Conservation (phyloP, 140 eudicot genomes). For the Cichorium intybus region DNA sequence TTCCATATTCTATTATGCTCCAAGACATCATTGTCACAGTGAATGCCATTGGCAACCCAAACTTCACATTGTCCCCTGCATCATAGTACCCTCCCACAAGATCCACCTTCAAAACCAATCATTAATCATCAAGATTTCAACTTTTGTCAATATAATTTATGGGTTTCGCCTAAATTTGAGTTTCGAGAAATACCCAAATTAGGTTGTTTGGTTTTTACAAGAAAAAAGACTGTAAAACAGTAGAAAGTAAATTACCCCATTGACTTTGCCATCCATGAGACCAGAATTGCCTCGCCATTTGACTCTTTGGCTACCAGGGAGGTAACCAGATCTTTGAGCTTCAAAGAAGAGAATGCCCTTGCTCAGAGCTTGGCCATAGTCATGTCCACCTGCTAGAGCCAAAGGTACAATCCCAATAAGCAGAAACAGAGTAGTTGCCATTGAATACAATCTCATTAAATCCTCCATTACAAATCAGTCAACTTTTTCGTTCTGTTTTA, state of each 20-base stretch:
- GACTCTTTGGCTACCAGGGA: slow-evolving; percentile 70
- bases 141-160: slow-evolving; percentile 11
- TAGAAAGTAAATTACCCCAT: slow-evolving; percentile 45
- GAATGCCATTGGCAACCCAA: slow-evolving; percentile 97
- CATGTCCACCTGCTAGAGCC: slow-evolving; percentile 62
- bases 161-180: background rate
- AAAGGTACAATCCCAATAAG: slow-evolving; percentile 44
- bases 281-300: slow-evolving; percentile 86
- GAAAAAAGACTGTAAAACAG: background rate
- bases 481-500: background rate
- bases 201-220: background rate
- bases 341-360: slow-evolving; percentile 76
- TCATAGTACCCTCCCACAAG: slow-evolving; percentile 99
- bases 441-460: slow-evolving; percentile 34
- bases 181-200: slow-evolving; percentile 24
- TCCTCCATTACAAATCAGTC: slow-evolving; percentile 36
- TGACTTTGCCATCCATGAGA: slow-evolving; percentile 66
- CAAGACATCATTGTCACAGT: slow-evolving; percentile 97
- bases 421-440: slow-evolving; percentile 45
- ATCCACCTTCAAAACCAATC: slow-evolving; percentile 64
- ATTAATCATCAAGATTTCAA: slow-evolving; percentile 28
- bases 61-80: slow-evolving; percentile 98
- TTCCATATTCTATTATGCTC: slow-evolving; percentile 88
- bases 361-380: slow-evolving; percentile 62
- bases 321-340: slow-evolving; percentile 86